Evolutionary conservation across 345 rosid genomes (phyloP), one percentile per base, ranked within the genome.

Genomic region (Odontarrhena argentea): DNA sequence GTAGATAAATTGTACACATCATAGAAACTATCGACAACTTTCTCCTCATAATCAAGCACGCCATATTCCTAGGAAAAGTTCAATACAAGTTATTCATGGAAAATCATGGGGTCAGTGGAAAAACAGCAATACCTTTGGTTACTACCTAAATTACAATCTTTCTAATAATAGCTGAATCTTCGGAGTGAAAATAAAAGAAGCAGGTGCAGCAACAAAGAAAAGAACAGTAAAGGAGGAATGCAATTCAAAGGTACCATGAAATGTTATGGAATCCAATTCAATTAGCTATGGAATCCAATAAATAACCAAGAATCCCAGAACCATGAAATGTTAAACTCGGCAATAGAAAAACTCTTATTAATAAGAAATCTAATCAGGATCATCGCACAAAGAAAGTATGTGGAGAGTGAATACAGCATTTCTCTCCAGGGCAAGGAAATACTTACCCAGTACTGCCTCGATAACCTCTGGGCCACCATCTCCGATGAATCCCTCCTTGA

Each of bases 361-460:
- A 18, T 18, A 18, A 18, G 22, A 18, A 18, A 18, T 18, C 22
- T 24, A 28, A 61, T 54, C 32, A 70, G 18, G 32, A 38, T 43
- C 32, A 2, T 2, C 35, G 10, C 46, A 47, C 12, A 46, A 12
- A n/a, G 1, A 26, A 22, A 25, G 41, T 12, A 63, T 24, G 46
- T 26, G 14, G 47, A 40, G 30, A 36, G 43, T 26, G 53, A 32
- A 32, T 6, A 26, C 57, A 55, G 70, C 59, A 63, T 15, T 63
- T 52, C 14, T 24, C 68, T 55, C 57, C 7, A 58, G 26, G 55
- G 46, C 48, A 59, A 46, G 30, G n/a, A 40, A 34, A 70, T 3
- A 78, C 89, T 80, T 76, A 91, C 99, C 99, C 99, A 95, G 68
- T 89, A 95, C 75, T 85, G 91, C 77, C 96, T 80, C 15, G 99